Base-by-base conservation (phyloP, 208 protist species). In the Wallacemonas rigidus region DNA sequence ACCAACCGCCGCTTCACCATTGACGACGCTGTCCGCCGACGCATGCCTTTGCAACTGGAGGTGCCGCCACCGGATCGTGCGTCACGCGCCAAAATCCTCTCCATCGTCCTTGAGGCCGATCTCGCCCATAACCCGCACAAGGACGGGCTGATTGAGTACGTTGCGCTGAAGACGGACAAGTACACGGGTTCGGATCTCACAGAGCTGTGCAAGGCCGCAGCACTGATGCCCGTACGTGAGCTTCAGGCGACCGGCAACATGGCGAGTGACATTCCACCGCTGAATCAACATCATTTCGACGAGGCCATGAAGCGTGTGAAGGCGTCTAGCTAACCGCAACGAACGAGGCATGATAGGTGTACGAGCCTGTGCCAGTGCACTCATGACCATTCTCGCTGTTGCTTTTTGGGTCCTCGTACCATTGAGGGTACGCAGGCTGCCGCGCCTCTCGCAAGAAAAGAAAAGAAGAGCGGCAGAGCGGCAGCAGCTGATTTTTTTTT, bases 111-210 rank as follows among this genome's bases (percentile, higher is more conserved):
- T 3, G 67, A 39, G 1, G 44, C 89, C 64, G 91, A 97, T 64
- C 53, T 95, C 14, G 67, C 80, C 45, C 53, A 76, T 51, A 80
- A 87, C 67, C 70, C 81, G 6, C 60, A 85, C 40, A 85, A 77
- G 67, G 82, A 92, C 0, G 71, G 68, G 1, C 53, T 95, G 6
- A 86, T 97, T 58, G 53, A 84, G 41, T 86, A 87, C 73, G 83
- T 98, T 4, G 95, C 93, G 1, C 56, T 80, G 11, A 89, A 82
- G 38, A 98, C 95, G 17, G 67, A 77, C 7, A 79, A 81, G 36
- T 98, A 95, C 69, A 97, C 93, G 36, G 97, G 97, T 41, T 97
- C 94, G 36, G 97, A 99, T 72, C 74, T 99, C 12, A 86, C 82
- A 36, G 96, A 98, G 76, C 80, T 99, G 61, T 98, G 94, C 85